Conservation (phyloP, 108 stramenopile genomes). For the Cyclotella choctawhatcheeana region DNA sequence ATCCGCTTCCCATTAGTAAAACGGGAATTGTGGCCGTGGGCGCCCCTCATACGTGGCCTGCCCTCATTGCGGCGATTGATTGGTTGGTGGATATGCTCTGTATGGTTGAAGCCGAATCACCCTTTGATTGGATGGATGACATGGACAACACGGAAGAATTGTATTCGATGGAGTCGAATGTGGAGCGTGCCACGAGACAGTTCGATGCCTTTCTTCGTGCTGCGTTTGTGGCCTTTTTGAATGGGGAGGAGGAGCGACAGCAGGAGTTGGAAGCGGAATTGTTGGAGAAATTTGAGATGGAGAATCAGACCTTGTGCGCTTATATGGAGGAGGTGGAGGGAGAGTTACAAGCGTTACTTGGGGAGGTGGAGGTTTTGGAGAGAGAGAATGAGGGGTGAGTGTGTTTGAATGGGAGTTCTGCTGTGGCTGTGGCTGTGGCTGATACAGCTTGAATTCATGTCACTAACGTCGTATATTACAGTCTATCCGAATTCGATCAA, state of each 20-base stretch:
- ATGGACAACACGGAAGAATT: conserved; percentile 51
- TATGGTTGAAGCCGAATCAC: conserved; percentile 29
- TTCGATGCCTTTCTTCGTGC: conserved; percentile 86
- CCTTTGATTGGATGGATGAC: conserved; percentile 40
- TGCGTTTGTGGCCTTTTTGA: conserved; percentile 88
- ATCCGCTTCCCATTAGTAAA: conserved; percentile 92
- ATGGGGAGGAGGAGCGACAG: conserved; percentile 67
- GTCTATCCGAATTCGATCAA: conserved; percentile 66
- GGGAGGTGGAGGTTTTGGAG: conserved; percentile 63
- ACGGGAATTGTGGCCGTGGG: conserved; percentile 97
- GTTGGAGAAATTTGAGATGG: conserved; percentile 72
- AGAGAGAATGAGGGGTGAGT: conserved; percentile 76
- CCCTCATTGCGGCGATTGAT: conserved; percentile 91
- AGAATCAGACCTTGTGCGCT: conserved; percentile 64
- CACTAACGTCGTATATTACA: conserved; percentile 30
- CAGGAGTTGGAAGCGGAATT: conserved; percentile 74
- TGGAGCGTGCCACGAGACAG: conserved; percentile 62
- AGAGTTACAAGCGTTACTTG: conserved; percentile 61
- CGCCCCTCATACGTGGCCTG: conserved; percentile 98
- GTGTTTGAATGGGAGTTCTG: too few relatives aligned
- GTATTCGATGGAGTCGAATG: conserved; percentile 63
- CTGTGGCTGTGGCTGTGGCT: too few relatives aligned
- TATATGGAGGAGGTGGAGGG: conserved; percentile 75
- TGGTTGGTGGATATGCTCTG: conserved; percentile 94
- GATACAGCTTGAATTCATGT: too few relatives aligned